Percentiles rank a stretch among this genome's conserved stretches.
Conservation (phyloP, 495 filamentous ascomycete genomes). For the Penicillium pulvis region DNA sequence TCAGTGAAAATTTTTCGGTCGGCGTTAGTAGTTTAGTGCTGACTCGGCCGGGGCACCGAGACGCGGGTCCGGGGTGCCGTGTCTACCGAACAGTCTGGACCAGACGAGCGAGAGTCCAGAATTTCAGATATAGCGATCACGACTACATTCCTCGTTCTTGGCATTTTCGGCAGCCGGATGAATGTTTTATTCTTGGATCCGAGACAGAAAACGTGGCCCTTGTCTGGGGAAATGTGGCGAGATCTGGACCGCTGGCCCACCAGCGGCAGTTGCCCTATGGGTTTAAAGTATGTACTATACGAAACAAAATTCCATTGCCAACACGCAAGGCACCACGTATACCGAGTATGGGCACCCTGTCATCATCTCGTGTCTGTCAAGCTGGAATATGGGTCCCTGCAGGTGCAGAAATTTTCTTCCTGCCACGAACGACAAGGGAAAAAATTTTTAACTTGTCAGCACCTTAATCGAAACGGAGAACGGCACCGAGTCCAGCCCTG, state of each 20-base stretch:
- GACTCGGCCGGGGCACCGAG: constrained; percentile 5
- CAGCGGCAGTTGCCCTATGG: not conserved
- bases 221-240: constrained; percentile 17
- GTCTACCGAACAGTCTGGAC: constrained; percentile 24
- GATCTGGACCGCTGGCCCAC: constrained; percentile 5
- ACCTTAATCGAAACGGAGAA: constrained; percentile 13
- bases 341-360: not conserved
- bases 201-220: constrained; percentile 10
- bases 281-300: not conserved
- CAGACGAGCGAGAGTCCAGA: constrained; percentile 6
- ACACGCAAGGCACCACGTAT: constrained; percentile 9
- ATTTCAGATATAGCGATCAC: constrained; percentile 3
- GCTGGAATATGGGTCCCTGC: not conserved
- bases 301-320: not conserved
- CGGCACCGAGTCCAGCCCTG: constrained; percentile 11
- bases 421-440: not conserved
- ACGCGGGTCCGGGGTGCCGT: constrained; percentile 25
- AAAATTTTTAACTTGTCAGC: constrained; percentile 15
- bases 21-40: constrained; percentile 1
- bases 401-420: constrained; percentile 11
- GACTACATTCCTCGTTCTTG: constrained; percentile 3
- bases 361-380: constrained; percentile 6
- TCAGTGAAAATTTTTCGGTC: not conserved
- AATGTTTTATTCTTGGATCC: constrained; percentile 10
- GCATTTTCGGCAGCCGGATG: not conserved